These are phyloP conservation scores for Prunus kanzakura DNA, from an alignment of 306 rosid species.

Conservation along the genomic window DNA sequence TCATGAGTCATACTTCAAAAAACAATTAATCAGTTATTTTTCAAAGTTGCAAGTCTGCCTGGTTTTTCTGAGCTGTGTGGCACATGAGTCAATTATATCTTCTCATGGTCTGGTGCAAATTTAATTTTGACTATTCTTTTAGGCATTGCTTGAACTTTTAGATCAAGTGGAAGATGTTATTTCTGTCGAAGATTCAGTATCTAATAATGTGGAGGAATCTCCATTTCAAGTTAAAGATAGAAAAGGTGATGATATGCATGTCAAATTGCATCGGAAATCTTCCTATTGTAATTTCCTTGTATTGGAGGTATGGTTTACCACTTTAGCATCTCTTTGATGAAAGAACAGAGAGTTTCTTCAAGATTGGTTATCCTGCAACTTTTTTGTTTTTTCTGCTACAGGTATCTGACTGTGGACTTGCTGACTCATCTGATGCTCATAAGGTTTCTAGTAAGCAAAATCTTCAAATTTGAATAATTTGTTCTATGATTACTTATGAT, in stretches of 20 bases:
- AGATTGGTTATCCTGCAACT: slow-evolving; percentile 19
- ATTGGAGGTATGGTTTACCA: slow-evolving; percentile 66
- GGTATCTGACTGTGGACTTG: slow-evolving; percentile 57
- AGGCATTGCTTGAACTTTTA: slow-evolving; percentile 93
- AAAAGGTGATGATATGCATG: slow-evolving; percentile 25
- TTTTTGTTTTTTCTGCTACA: slow-evolving; percentile 29
- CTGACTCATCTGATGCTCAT: slow-evolving; percentile 49
- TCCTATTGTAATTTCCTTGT: slow-evolving; percentile 59
- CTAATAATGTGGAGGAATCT: slow-evolving; percentile 31
- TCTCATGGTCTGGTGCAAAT: background rate
- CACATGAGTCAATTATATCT: background rate
- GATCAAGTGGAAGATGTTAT: slow-evolving; percentile 96
- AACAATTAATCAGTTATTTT: background rate
- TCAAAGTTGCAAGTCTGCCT: background rate
- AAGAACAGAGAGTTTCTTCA: background rate
- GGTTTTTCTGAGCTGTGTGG: background rate
- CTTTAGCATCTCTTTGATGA: slow-evolving; percentile 12
- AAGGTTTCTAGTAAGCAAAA: slow-evolving; percentile 59
- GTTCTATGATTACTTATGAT: slow-evolving; percentile 16
- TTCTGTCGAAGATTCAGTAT: slow-evolving; percentile 49
- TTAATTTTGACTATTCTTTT: slow-evolving; percentile 8
- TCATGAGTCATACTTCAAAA: background rate
- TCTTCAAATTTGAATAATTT: slow-evolving; percentile 12
- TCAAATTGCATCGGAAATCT: slow-evolving; percentile 29
- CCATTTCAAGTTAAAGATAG: slow-evolving; percentile 39